Conservation (phyloP, 352 stramenopile genomes). For the Phytophthora pistaciae region DNA sequence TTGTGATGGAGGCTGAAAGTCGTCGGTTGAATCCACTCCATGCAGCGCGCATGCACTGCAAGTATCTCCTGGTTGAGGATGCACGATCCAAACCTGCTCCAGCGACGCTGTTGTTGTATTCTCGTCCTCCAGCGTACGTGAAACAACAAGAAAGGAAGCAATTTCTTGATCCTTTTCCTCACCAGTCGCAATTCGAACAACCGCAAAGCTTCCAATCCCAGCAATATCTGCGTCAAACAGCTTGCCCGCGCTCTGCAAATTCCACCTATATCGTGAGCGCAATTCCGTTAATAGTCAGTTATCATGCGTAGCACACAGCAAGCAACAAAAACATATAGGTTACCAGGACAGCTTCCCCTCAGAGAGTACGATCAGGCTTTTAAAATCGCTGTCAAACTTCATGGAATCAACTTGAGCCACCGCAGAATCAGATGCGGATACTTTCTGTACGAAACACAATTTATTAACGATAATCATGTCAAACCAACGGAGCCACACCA, state of each 20-base stretch:
- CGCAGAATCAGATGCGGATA: conserved; percentile 23
- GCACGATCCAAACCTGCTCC: conserved; percentile 13
- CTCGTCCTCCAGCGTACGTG: conserved; percentile 2
- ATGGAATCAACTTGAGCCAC: conserved; percentile 22
- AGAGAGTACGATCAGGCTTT: conserved; percentile 30
- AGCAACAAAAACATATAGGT: not conserved
- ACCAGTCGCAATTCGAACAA: not conserved
- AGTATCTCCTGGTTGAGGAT: conserved; percentile 1
- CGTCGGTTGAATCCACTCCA: not conserved
- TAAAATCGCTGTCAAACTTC: conserved; percentile 21
- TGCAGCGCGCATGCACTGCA: conserved; percentile 3
- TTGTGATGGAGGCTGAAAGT: not conserved
- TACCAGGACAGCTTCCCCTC: conserved; percentile 45
- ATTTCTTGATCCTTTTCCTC: not conserved
- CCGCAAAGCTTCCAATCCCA: conserved; percentile 32
- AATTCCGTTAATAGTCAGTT: not conserved
- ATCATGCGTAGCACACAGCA: not conserved
- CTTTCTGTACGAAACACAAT: conserved; percentile 22
- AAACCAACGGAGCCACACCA: not conserved
- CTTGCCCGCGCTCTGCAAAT: conserved; percentile 41
- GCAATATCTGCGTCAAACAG: conserved; percentile 22
- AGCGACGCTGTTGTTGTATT: conserved; percentile 2
- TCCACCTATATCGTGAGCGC: conserved; percentile 43
- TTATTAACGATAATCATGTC: not conserved
- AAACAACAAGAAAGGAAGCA: conserved; percentile 15